Evolutionary conservation across 371 early-diverging fungal species (phyloP).

Genomic region (Apophysomyces variabilis): DNA sequence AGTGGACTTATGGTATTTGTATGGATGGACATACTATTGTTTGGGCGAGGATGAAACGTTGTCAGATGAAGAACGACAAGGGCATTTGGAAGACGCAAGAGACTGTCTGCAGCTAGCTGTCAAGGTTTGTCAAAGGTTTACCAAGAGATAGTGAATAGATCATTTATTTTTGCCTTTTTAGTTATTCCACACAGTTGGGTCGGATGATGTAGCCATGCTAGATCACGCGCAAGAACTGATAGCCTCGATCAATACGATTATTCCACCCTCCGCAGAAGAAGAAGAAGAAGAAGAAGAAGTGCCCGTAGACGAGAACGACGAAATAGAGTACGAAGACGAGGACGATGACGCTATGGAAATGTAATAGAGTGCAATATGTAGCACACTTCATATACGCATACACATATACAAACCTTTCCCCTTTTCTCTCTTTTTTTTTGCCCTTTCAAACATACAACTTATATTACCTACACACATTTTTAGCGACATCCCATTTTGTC

Average conservation of each 20-base stretch:
- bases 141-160: conserved; percentile 12
- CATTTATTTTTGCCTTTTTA: conserved; percentile 30
- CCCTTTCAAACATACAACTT: background rate
- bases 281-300: conserved; percentile 41
- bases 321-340: conserved; percentile 42
- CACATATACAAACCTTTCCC: conserved; percentile 7
- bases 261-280: conserved; percentile 51
- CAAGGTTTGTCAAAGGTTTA: conserved; percentile 53
- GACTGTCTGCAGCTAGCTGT: conserved; percentile 78
- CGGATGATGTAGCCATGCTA: conserved; percentile 72
- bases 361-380: conserved; percentile 15
- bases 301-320: conserved; percentile 24
- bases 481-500: conserved; percentile 10
- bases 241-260: conserved; percentile 52
- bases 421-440: background rate
- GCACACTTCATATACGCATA: background rate
- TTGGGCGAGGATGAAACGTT: conserved; percentile 70
- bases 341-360: conserved; percentile 57
- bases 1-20: conserved; percentile 93
- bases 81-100: conserved; percentile 70
- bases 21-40: conserved; percentile 89
- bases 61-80: conserved; percentile 55
- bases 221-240: conserved; percentile 74
- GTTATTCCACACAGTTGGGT: conserved; percentile 60
- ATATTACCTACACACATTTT: background rate